These are phyloP conservation scores for Lagenidium giganteum DNA, from an alignment of 352 stramenopile genomes.

Conservation along the genomic window DNA sequence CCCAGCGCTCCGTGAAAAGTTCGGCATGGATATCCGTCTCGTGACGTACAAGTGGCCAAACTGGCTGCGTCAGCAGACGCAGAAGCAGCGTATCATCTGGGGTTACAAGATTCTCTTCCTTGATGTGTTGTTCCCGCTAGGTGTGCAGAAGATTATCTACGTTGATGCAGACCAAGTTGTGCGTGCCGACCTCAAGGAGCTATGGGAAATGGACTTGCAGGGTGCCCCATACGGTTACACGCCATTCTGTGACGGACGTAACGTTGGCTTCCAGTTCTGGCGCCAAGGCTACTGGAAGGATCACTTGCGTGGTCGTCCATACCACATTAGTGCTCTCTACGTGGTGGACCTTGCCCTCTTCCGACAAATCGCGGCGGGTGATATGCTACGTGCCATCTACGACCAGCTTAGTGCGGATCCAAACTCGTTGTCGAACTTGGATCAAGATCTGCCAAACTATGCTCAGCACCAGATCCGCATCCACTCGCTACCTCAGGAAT, in stretches of 20 bases:
- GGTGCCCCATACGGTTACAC: constrained; percentile 97
- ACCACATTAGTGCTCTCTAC: constrained; percentile 99
- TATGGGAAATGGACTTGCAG: constrained; percentile 98
- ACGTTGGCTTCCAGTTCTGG: constrained; percentile 99
- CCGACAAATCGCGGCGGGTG: constrained; percentile 90
- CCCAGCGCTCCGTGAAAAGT: constrained; percentile 86
- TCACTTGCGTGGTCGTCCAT: constrained; percentile 95
- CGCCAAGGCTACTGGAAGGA: constrained; percentile 97
- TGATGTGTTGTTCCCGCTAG: constrained; percentile 98
- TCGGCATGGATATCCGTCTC: constrained; percentile 97
- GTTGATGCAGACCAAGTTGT: constrained; percentile 99
- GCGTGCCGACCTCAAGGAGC: constrained; percentile 96
- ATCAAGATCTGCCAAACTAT: constrained; percentile 99
- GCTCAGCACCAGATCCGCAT: constrained; percentile 94
- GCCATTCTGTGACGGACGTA: constrained; percentile 97
- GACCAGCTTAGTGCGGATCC: constrained; percentile 96
- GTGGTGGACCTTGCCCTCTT: constrained; percentile 98
- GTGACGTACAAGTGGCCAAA: constrained; percentile 99
- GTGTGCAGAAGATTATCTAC: constrained; percentile 99
- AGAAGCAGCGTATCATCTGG: constrained; percentile 99
- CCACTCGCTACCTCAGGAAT: constrained; percentile 96
- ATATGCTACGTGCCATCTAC: constrained; percentile 96
- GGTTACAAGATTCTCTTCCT: constrained; percentile 99
- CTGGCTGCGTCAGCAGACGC: constrained; percentile 97
- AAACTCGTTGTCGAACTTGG: constrained; percentile 98